A percentile compares a stretch with the other conserved stretches of the same genome.
Evolutionary conservation across 805 yeast genomes (phyloP).

Genomic region (Lipomyces chichibuensis): DNA sequence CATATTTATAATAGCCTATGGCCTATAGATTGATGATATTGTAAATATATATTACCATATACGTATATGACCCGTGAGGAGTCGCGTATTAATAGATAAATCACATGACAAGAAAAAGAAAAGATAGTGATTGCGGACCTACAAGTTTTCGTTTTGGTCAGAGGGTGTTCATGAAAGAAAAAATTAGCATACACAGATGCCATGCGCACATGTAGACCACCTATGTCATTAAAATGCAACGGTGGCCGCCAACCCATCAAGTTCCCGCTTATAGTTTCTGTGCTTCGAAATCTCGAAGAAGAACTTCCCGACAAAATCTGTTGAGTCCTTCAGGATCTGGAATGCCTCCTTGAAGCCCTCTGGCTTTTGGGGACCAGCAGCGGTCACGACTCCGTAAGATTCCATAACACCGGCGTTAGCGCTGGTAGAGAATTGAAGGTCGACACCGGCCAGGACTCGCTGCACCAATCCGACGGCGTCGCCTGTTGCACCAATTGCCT

Average conservation of each 20-base stretch:
- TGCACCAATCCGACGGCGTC: conserved; percentile 5
- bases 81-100: no score
- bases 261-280: conserved; percentile 10
- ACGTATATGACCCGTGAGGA: no score
- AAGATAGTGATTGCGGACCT: no score
- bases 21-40: no score
- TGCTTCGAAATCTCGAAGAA: conserved; percentile 9
- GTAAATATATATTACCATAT: no score
- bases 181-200: neutral
- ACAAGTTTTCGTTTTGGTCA: no score
- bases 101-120: no score
- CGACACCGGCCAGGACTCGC: conserved; percentile 6
- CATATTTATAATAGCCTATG: no score
- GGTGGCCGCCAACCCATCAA: conserved; percentile 9
- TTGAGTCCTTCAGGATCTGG: conserved; percentile 7
- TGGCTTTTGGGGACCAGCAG: neutral
- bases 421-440: neutral
- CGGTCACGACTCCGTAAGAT: conserved; percentile 14
- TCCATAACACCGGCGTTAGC: neutral
- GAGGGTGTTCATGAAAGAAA: no score
- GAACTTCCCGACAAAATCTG: conserved; percentile 1
- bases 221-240: neutral
- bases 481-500: conserved; percentile 16
- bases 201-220: neutral
- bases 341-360: conserved; percentile 4